Conservation (phyloP, 2,329 filamentous ascomycete species). For the Fusarium agapanthi region DNA sequence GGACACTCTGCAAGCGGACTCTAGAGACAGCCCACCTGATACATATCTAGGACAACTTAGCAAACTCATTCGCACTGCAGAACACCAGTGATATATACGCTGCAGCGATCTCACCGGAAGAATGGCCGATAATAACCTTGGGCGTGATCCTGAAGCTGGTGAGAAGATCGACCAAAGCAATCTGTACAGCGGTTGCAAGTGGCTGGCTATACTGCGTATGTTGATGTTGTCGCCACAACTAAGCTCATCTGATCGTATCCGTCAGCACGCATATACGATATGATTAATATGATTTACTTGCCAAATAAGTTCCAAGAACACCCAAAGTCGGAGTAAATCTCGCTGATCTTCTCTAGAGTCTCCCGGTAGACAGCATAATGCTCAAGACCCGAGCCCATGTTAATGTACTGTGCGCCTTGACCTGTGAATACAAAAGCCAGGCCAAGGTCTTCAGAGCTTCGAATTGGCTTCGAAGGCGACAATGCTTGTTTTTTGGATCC, state of each 20-base stretch:
- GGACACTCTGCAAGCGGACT: conserved; percentile 51
- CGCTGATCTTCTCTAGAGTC: conserved; percentile 4
- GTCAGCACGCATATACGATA: neutral
- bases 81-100: conserved; percentile 45
- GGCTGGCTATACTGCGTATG: conserved; percentile 53
- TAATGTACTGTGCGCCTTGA: conserved; percentile 47
- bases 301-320: neutral
- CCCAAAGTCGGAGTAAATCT: neutral
- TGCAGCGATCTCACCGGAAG: conserved; percentile 57
- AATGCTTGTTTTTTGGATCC: neutral
- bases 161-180: conserved; percentile 55
- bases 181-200: conserved; percentile 54
- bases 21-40: conserved; percentile 6
- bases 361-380: conserved; percentile 5
- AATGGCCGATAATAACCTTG: conserved; percentile 53
- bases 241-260: neutral
- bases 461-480: neutral
- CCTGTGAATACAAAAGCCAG: conserved; percentile 45
- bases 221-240: conserved; percentile 32
- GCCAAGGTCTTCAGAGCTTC: conserved; percentile 2
- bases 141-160: conserved; percentile 50
- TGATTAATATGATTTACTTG: neutral
- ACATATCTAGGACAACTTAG: neutral
- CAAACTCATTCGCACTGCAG: conserved; percentile 28
- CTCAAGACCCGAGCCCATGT: conserved; percentile 43